Percentiles rank a stretch among this genome's conserved stretches.
Evolutionary conservation across 768 basidiomycete genomes (phyloP).

Genomic region (Tylopilus sp.): DNA sequence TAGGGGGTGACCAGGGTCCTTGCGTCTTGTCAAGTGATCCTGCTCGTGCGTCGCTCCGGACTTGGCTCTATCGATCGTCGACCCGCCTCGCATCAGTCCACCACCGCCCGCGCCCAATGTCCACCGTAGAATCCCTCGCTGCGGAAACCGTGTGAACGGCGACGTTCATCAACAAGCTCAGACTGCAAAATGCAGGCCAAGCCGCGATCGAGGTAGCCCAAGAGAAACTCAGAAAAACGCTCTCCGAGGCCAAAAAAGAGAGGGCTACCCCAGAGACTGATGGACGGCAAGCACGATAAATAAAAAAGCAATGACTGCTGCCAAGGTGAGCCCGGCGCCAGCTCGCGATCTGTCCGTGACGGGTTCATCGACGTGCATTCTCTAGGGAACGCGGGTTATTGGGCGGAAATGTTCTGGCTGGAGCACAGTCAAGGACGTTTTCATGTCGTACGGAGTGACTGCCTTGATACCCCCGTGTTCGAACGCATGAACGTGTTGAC

Average conservation of each 20-base stretch:
- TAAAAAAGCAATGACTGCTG: constrained; percentile 71
- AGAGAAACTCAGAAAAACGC: constrained; percentile 62
- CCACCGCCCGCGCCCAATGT: constrained; percentile 33
- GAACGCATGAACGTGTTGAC: constrained; percentile 95
- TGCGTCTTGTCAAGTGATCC: constrained; percentile 21
- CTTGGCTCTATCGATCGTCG: constrained; percentile 35
- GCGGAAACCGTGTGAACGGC: constrained; percentile 56
- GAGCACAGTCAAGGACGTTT: constrained; percentile 86
- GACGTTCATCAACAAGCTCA: constrained; percentile 58
- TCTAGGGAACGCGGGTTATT: constrained; percentile 91
- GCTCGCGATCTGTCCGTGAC: background rate
- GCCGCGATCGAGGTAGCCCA: constrained; percentile 55
- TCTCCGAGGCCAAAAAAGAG: constrained; percentile 40
- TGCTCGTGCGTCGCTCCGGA: constrained; percentile 16
- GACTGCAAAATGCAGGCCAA: constrained; percentile 51
- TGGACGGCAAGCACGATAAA: constrained; percentile 45
- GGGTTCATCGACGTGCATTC: background rate
- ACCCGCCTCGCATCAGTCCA: constrained; percentile 10
- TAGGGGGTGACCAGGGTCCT: constrained; percentile 25
- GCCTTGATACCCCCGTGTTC: constrained; percentile 97
- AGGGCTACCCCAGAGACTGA: constrained; percentile 32
- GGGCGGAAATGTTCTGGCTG: constrained; percentile 87
- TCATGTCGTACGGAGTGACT: constrained; percentile 82
- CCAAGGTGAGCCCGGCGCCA: constrained; percentile 60
- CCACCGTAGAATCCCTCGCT: constrained; percentile 43